phyloP scores from a whole-genome alignment of 345 rosid genomes.

The Gynandropsis gynandra region DNA sequence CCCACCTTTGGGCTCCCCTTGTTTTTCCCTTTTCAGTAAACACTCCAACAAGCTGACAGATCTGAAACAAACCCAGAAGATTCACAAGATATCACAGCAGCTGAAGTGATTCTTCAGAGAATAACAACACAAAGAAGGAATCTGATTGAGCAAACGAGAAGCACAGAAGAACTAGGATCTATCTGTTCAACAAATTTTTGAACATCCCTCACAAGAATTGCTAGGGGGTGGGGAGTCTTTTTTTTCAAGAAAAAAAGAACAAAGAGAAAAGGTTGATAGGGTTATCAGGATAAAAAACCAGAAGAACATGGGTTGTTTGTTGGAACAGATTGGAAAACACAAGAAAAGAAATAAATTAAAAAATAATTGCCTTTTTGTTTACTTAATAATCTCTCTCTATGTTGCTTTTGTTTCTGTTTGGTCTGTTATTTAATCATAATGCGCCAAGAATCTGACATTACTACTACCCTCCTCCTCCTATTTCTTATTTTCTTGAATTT shows the following conservation, averaged over 20 bases:
- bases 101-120: constrained; percentile 12
- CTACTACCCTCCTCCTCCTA: too few relatives aligned
- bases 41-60: constrained; percentile 10
- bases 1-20: not conserved
- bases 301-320: constrained; percentile 48
- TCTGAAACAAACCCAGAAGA: constrained; percentile 21
- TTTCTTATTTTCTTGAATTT: too few relatives aligned
- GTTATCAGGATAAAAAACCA: constrained; percentile 30
- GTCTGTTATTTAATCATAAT: too few relatives aligned
- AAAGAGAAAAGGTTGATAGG: constrained; percentile 23
- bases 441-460: too few relatives aligned
- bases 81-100: constrained; percentile 20
- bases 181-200: too few relatives aligned
- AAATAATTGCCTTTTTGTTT: too few relatives aligned
- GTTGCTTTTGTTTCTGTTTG: too few relatives aligned
- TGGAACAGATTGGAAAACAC: constrained; percentile 42
- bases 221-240: constrained; percentile 10
- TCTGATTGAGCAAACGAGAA: not conserved
- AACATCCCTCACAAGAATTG: not conserved
- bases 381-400: too few relatives aligned
- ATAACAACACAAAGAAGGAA: constrained; percentile 1
- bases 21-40: constrained; percentile 12
- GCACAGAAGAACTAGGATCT: constrained; percentile 14
- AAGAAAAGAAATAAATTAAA: not conserved
- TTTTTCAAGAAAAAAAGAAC: constrained; percentile 6